Percentiles rank a stretch among this genome's conserved stretches.
Conservation (phyloP, 192 early-diverging fungal species). For the Phlyctochytrium arcticum region DNA sequence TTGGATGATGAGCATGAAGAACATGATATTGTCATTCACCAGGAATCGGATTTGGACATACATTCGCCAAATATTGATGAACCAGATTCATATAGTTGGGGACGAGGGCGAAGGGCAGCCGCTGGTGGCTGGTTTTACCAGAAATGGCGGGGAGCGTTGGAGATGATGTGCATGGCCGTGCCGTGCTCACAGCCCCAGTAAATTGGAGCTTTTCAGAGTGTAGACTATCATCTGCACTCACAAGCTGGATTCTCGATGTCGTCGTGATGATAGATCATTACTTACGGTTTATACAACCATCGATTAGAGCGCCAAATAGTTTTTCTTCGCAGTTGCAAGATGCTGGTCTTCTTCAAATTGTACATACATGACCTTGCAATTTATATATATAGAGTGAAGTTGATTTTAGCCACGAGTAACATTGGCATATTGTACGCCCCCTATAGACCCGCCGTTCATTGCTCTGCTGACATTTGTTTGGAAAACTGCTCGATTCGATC, state of each 20-base stretch:
- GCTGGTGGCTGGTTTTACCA: conserved; percentile 2
- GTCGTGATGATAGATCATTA: too few relatives aligned
- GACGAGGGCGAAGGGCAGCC: not conserved
- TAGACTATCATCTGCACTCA: too few relatives aligned
- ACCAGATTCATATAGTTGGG: conserved; percentile 11
- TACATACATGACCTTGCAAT: not conserved
- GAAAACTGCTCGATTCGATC: conserved; percentile 65
- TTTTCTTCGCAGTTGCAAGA: too few relatives aligned
- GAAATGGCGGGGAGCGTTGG: conserved; percentile 6
- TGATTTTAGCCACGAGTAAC: not conserved
- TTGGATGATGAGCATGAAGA: conserved; percentile 22
- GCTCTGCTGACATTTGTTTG: conserved; percentile 67
- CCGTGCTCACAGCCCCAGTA: not conserved
- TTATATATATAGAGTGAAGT: not conserved
- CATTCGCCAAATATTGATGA: not conserved
- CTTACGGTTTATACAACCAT: too few relatives aligned
- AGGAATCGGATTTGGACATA: conserved; percentile 11
- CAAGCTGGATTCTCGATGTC: too few relatives aligned
- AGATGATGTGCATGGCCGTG: conserved; percentile 9
- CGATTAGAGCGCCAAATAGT: too few relatives aligned
- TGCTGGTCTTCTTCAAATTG: not conserved
- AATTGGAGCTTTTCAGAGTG: too few relatives aligned
- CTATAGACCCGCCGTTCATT: conserved; percentile 74
- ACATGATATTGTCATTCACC: conserved; percentile 1
- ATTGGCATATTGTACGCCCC: conserved; percentile 57